A percentile compares a stretch with the other conserved stretches of the same genome.
Evolutionary conservation across 139 green algal species (phyloP).

Genomic region (Micractinium conductrix): DNA sequence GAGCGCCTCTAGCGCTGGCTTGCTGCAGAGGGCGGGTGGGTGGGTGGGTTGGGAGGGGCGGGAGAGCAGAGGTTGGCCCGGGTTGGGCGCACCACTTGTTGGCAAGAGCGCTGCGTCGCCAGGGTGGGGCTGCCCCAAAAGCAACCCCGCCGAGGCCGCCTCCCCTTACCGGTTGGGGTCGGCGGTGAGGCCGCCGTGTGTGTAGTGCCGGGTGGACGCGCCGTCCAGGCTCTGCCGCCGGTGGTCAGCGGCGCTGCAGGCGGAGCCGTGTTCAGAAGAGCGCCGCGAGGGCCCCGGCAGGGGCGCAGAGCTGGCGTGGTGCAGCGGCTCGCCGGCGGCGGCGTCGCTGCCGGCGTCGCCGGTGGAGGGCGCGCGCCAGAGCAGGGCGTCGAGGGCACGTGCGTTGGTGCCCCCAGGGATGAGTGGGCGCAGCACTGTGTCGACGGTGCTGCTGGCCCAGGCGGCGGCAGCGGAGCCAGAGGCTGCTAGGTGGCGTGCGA

Average conservation of each 20-base stretch:
- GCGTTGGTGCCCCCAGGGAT: background rate
- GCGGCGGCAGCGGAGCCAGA: slow-evolving; percentile 7
- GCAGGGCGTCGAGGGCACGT: slow-evolving; percentile 26
- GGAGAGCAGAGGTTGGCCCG: background rate
- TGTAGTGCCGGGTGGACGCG: slow-evolving; percentile 26
- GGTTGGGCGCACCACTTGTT: background rate
- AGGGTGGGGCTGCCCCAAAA: background rate
- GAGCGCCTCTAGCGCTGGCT: background rate
- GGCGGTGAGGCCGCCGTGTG: slow-evolving; percentile 15
- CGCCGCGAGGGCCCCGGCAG: background rate
- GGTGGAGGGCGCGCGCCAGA: background rate
- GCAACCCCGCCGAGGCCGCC: background rate
- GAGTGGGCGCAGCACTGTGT: slow-evolving; percentile 16
- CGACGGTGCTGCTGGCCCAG: slow-evolving; percentile 46
- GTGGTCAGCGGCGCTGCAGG: background rate
- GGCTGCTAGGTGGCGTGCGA: background rate
- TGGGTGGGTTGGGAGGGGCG: background rate
- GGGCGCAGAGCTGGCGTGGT: slow-evolving; percentile 12
- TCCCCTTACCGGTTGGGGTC: background rate
- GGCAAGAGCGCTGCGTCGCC: no score
- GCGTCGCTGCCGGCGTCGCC: background rate
- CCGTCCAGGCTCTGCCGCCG: slow-evolving; percentile 34
- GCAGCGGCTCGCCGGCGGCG: background rate
- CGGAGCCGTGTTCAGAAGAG: background rate
- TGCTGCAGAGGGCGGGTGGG: background rate